These are phyloP conservation scores for Colletotrichum sp. DNA, from an alignment of 2,329 filamentous ascomycete species.

Conservation along the genomic window DNA sequence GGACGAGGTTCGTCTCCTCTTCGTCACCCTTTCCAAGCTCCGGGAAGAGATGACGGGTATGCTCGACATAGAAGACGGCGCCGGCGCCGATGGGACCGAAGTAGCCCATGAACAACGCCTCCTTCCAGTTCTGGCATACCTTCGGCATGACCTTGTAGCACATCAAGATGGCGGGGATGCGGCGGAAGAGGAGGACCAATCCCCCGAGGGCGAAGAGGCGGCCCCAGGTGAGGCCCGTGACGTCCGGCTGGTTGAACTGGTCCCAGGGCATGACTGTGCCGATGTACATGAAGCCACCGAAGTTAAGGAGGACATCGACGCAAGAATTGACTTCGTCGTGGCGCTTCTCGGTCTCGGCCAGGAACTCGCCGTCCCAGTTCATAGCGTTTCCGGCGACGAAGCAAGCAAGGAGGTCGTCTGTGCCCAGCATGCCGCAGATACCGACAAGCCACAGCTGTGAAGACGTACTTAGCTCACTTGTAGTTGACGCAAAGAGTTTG, in stretches of 20 bases:
- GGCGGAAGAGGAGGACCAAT: slow-evolving; percentile 58
- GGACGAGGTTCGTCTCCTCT: slow-evolving; percentile 37
- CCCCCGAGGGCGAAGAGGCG: slow-evolving; percentile 57
- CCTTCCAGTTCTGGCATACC: slow-evolving; percentile 55
- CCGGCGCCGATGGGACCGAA: slow-evolving; percentile 81
- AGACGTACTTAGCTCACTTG: background rate
- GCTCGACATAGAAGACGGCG: slow-evolving; percentile 76
- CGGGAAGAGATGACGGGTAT: slow-evolving; percentile 47
- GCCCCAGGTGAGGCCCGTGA: slow-evolving; percentile 55
- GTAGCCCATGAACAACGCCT: slow-evolving; percentile 67
- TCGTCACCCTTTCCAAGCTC: slow-evolving; percentile 35
- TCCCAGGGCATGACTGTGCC: slow-evolving; percentile 61
- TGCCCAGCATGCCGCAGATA: slow-evolving; percentile 60
- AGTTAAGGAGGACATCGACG: slow-evolving; percentile 64
- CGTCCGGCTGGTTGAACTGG: slow-evolving; percentile 53
- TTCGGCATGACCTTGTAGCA: slow-evolving; percentile 61
- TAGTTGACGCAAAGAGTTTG: slow-evolving; percentile 8
- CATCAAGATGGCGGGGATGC: slow-evolving; percentile 60
- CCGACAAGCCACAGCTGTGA: slow-evolving; percentile 61
- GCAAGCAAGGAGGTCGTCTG: slow-evolving; percentile 65
- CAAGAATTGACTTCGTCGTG: slow-evolving; percentile 66
- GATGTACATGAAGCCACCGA: slow-evolving; percentile 66
- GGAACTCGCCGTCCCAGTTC: slow-evolving; percentile 68
- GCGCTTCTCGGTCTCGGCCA: slow-evolving; percentile 57
- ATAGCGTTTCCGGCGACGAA: slow-evolving; percentile 63